Percentiles rank a stretch among this genome's conserved stretches.
Conservation (phyloP, 768 basidiomycete genomes). For the Brasilioporus rufonigricans region DNA sequence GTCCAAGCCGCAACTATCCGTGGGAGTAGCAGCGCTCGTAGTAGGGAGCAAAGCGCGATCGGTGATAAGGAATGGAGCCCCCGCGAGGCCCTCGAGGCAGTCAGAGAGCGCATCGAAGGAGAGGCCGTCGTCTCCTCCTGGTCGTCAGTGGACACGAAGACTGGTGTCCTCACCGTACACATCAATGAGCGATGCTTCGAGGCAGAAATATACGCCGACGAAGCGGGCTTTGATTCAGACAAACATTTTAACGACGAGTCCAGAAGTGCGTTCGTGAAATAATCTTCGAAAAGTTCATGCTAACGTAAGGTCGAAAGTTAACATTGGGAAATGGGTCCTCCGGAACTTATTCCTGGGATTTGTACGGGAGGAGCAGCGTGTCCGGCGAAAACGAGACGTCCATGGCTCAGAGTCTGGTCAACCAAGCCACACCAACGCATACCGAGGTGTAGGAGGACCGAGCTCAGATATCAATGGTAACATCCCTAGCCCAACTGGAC, state of each 20-base stretch:
- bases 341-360: constrained; percentile 83
- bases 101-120: constrained; percentile 91
- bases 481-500: constrained; percentile 16
- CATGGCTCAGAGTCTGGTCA: constrained; percentile 18
- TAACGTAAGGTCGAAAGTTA: constrained; percentile 51
- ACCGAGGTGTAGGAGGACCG: constrained; percentile 22
- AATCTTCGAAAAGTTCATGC: constrained; percentile 1
- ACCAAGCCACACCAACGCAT: constrained; percentile 14
- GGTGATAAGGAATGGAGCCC: constrained; percentile 59
- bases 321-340: constrained; percentile 89
- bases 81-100: constrained; percentile 81
- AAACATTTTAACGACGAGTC: constrained; percentile 72
- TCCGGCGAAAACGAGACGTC: constrained; percentile 34
- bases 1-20: constrained; percentile 54
- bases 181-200: constrained; percentile 89
- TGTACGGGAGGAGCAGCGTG: constrained; percentile 64
- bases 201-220: constrained; percentile 93
- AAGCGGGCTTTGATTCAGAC: constrained; percentile 68
- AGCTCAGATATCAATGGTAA: constrained; percentile 29
- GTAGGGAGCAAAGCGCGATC: constrained; percentile 31
- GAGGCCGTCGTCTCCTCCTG: constrained; percentile 84
- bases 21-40: constrained; percentile 43
- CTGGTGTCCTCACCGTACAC: constrained; percentile 85
- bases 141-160: constrained; percentile 88
- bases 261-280: constrained; percentile 55